phyloP scores from a whole-genome alignment of 805 yeast genomes.

The Teunomyces gatunensis region DNA sequence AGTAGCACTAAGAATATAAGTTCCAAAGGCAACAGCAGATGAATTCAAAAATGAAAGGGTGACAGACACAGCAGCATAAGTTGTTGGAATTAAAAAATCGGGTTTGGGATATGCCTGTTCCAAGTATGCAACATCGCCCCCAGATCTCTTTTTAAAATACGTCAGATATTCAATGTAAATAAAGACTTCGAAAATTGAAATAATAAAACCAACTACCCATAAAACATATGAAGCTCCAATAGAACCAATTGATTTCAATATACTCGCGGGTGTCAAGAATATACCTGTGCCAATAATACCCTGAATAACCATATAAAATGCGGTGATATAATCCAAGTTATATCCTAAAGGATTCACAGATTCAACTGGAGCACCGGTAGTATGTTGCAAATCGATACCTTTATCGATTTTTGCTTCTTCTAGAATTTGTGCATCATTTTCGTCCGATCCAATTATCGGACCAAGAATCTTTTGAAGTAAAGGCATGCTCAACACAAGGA shows the following conservation, averaged over 20 bases:
- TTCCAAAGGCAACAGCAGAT: slow-evolving; percentile 38
- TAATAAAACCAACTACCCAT: slow-evolving; percentile 42
- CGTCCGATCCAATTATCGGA: slow-evolving; percentile 8
- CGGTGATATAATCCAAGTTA: slow-evolving; percentile 37
- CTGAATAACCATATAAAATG: slow-evolving; percentile 63
- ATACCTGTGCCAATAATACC: slow-evolving; percentile 78
- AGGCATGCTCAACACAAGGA: background rate
- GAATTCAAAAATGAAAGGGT: slow-evolving; percentile 34
- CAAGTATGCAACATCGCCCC: slow-evolving; percentile 38
- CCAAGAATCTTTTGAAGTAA: background rate
- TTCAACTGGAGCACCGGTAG: slow-evolving; percentile 42
- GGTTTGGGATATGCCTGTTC: slow-evolving; percentile 40
- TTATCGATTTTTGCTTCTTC: slow-evolving; percentile 5
- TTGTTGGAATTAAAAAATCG: slow-evolving; percentile 31
- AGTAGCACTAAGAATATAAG: slow-evolving; percentile 33
- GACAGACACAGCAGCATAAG: slow-evolving; percentile 38
- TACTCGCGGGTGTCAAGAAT: slow-evolving; percentile 65
- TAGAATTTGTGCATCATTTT: background rate
- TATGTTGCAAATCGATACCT: slow-evolving; percentile 14
- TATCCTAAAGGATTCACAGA: slow-evolving; percentile 36
- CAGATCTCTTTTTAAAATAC: slow-evolving; percentile 34
- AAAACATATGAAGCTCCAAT: slow-evolving; percentile 43
- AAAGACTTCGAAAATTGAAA: slow-evolving; percentile 34
- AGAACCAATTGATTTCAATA: slow-evolving; percentile 46
- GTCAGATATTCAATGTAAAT: slow-evolving; percentile 43